phyloP scores from a whole-genome alignment of 352 stramenopile genomes.

The Phytopythium helicoides region DNA sequence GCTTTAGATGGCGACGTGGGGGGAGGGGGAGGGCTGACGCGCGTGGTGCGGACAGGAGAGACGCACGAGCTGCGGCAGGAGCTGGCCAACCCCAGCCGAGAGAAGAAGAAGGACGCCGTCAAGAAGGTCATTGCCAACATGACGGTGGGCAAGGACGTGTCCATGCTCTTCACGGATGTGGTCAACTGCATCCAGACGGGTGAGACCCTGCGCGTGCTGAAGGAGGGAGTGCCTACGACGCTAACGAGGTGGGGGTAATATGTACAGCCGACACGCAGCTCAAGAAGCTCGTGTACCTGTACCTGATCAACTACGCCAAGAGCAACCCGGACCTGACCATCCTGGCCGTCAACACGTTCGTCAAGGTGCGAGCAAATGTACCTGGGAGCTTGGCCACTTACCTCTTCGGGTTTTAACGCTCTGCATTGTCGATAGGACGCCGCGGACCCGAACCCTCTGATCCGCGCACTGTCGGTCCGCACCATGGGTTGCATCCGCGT shows the following conservation, averaged over 20 bases:
- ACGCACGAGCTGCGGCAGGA: slow-evolving; percentile 98
- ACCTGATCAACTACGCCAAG: slow-evolving; percentile 99
- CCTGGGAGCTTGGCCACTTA: not conserved
- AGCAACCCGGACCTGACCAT: slow-evolving; percentile 99
- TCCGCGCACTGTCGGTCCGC: slow-evolving; percentile 96
- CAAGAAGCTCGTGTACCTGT: slow-evolving; percentile 99
- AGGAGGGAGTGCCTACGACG: not conserved
- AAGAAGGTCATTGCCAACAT: slow-evolving; percentile 99
- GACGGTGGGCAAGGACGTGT: slow-evolving; percentile 99
- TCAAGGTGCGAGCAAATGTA: slow-evolving; percentile 49
- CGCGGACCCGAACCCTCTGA: slow-evolving; percentile 91
- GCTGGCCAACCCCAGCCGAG: slow-evolving; percentile 95
- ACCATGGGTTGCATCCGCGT: slow-evolving; percentile 99
- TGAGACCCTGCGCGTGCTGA: slow-evolving; percentile 10
- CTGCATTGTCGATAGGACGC: slow-evolving; percentile 33
- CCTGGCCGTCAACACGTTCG: slow-evolving; percentile 99
- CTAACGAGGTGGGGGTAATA: slow-evolving; percentile 1
- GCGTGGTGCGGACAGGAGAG: slow-evolving; percentile 53
- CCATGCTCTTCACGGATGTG: slow-evolving; percentile 98
- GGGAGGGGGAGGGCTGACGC: not conserved
- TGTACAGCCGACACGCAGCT: slow-evolving; percentile 93
- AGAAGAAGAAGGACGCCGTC: slow-evolving; percentile 99
- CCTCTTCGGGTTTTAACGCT: not conserved
- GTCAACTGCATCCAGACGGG: slow-evolving; percentile 99
- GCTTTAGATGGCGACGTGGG: not conserved